Base-by-base conservation (phyloP, 75 land plant genomes). In the Pinus tabuliformis region DNA sequence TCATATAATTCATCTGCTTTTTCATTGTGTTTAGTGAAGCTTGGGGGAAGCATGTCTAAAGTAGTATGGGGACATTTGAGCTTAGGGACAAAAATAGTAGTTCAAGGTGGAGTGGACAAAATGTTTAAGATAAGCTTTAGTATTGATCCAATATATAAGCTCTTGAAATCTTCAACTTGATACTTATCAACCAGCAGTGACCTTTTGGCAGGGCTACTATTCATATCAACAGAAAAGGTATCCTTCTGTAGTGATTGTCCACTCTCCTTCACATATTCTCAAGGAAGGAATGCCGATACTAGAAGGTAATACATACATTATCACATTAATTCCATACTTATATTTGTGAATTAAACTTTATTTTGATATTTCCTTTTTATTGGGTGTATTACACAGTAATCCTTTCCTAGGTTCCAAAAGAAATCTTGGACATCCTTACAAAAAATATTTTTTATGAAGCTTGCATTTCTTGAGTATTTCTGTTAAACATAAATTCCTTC, bases 191-290 rank as follows among this genome's bases (percentile, higher is more conserved):
- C 93, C 15, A 81, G 87, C 16, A 81, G 83, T 28, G 89, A 91
- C 30, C 93, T 91, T 3, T 77, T 91, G 56, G 78, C 91, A 26
- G 93, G 93, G 4, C 75, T 89, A 6, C 83, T 89, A 30, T 91
- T 85, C 72, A 75, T 91, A 30, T 91, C 91, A 4, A 91, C 83
- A n/a, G 76, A 88, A 20, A 88, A 80, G 60, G 21, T 89, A 75
- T 81, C 92, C 14, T 91, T 91, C 28, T 86, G 79, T 78, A 89
- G 92, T 78, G 91, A 91, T 30, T 73, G 85, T 75, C 68, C 84
- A 3, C 85, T 91, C 73, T 57, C 75, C 39, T 52, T 81, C 63
- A 49, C 80, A 59, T 77, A 81, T 30, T 59, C 83, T 20, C 20
- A 75, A 14, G 84, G 78, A 24, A 57, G 78, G 7, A 24, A 70